phyloP scores from a whole-genome alignment of 139 green algal genomes.

The Tetraselmis striata region DNA sequence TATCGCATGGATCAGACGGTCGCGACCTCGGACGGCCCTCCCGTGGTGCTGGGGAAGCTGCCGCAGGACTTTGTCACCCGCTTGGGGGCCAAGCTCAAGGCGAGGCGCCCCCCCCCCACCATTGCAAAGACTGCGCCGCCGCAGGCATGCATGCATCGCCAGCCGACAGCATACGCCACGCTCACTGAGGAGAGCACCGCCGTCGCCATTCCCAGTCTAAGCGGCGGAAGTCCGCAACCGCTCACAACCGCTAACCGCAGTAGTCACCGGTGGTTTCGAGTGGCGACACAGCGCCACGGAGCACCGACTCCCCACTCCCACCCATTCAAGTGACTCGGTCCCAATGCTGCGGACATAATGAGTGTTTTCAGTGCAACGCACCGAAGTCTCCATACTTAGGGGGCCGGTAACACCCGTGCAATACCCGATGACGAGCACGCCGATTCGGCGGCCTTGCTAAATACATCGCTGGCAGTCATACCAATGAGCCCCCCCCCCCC shows the following conservation, averaged over 20 bases:
- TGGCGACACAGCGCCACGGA: no score
- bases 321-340: no score
- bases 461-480: no score
- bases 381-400: no score
- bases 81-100: constrained; percentile 9
- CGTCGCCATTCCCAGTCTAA: neutral
- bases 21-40: constrained; percentile 64
- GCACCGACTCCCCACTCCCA: no score
- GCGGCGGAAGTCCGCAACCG: no score
- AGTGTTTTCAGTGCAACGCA: no score
- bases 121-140: neutral
- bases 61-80: constrained; percentile 28
- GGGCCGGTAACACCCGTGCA: neutral
- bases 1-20: constrained; percentile 50
- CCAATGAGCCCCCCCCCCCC: neutral
- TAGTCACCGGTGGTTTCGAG: no score
- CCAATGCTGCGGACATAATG: no score
- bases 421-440: no score
- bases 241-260: no score
- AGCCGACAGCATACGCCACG: no score
- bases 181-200: neutral
- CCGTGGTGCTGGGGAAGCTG: constrained; percentile 62
- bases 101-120: neutral
- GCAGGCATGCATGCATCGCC: constrained; percentile 5
- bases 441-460: constrained; percentile 8